A percentile compares a stretch with the other conserved stretches of the same genome.
Evolutionary conservation across 345 rosid genomes (phyloP).

Genomic region (Rhodomyrtus tomentosa): DNA sequence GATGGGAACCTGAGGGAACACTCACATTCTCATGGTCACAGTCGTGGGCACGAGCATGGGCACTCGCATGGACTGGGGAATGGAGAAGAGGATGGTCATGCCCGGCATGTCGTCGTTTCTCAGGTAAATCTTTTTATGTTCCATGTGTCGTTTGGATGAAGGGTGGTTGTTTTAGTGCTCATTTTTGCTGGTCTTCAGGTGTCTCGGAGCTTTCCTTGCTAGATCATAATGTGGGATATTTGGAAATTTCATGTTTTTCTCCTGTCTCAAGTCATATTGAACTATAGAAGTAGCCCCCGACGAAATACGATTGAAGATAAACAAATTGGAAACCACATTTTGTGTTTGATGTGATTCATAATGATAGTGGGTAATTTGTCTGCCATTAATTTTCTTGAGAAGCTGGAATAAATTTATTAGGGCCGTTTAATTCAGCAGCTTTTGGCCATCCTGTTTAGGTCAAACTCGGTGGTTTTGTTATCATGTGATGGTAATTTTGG

Average conservation of each 20-base stretch:
- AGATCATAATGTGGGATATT: neutral
- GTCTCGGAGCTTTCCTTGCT: neutral
- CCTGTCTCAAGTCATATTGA: neutral
- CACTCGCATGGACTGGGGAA: constrained; percentile 13
- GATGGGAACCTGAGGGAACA: constrained; percentile 20
- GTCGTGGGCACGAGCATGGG: constrained; percentile 2
- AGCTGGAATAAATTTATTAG: neutral
- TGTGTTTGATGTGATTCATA: neutral
- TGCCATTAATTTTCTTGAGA: neutral
- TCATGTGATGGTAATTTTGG: neutral
- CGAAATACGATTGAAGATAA: neutral
- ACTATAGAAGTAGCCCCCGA: neutral
- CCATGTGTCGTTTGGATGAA: neutral
- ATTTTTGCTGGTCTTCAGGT: neutral
- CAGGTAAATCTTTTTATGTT: constrained; percentile 33
- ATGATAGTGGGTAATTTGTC: neutral
- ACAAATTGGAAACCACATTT: neutral
- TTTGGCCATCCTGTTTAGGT: neutral
- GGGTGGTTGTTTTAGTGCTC: neutral
- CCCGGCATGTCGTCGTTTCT: constrained; percentile 82
- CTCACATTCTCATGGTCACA: constrained; percentile 11
- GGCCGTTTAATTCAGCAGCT: neutral
- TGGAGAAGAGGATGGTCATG: constrained; percentile 43
- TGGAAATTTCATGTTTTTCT: neutral
- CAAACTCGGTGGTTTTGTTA: neutral